Percentiles rank a stretch among this genome's conserved stretches.
These are phyloP conservation scores for Ashbya aceris DNA, from an alignment of 1,139 yeast genomes.

Conservation along the genomic window DNA sequence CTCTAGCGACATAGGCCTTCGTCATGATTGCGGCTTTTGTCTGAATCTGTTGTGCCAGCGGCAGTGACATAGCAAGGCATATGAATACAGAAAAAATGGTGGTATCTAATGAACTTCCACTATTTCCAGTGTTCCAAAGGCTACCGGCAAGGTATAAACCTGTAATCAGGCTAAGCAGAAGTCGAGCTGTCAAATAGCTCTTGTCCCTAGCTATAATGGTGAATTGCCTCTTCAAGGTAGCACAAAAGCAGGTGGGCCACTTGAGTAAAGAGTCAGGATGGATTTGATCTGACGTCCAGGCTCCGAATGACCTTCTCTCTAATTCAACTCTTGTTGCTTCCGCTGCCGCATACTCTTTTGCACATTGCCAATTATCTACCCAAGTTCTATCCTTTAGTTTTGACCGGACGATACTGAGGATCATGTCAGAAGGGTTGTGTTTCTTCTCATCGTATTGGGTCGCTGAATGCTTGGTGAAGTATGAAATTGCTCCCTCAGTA, in stretches of 20 bases:
- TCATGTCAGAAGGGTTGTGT: constrained; percentile 55
- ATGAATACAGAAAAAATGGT: constrained; percentile 45
- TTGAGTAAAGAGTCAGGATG: constrained; percentile 29
- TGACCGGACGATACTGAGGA: constrained; percentile 49
- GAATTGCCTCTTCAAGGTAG: constrained; percentile 32
- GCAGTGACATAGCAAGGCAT: constrained; percentile 42
- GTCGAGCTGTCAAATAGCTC: constrained; percentile 36
- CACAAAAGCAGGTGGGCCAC: constrained; percentile 22
- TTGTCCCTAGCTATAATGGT: constrained; percentile 35
- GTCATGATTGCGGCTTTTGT: constrained; percentile 44
- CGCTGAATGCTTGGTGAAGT: constrained; percentile 29
- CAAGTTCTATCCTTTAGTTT: constrained; percentile 41
- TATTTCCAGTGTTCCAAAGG: constrained; percentile 38
- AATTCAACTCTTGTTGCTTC: constrained; percentile 15
- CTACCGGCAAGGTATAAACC: constrained; percentile 42
- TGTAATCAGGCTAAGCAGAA: constrained; percentile 32
- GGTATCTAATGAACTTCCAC: constrained; percentile 43
- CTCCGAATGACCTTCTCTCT: constrained; percentile 9
- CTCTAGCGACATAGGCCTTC: constrained; percentile 50
- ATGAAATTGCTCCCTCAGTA: constrained; percentile 35
- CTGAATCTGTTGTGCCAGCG: constrained; percentile 49
- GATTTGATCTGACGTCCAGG: constrained; percentile 26
- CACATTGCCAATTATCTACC: constrained; percentile 39
- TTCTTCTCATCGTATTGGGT: neutral
- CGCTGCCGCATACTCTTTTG: constrained; percentile 28